Base-by-base conservation (phyloP, 2,329 filamentous ascomycete genomes). In the Trichoderma brevicompactum region DNA sequence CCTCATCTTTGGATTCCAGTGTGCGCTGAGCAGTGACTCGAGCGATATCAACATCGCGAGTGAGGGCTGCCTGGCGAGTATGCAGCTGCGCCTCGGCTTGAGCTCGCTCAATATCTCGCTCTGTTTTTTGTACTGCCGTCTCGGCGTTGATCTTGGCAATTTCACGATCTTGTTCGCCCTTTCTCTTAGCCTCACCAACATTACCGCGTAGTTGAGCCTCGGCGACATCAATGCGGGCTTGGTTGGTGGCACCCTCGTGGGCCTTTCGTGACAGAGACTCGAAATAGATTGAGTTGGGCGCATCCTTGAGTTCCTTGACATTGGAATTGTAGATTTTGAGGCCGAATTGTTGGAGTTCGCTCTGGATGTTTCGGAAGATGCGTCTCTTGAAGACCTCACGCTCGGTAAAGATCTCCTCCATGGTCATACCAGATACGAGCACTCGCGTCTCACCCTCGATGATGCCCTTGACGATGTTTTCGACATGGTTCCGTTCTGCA, bases 91-190 rank as follows among this genome's bases (percentile, higher is more conserved):
- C 90, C 74, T 95, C 92, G 49, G 92, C 92, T 53, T 85, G 79
- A 2, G 91, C 90, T 68, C 92, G 92, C 79, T 95, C 91, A 52
- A 90, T 89, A 74, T 94, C 92, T 56, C 92, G 88, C 74, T 94
- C 88, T 0, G 92, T 95, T 80, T 94, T 92, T 67, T 92, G 85
- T 1, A 95, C 91, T 1, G 92, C 91, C 1, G 92, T 96, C 71
- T 92, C 88, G 69, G 92, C 92, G 76, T 94, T 87, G 79, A 96
- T 96, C 81, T 93, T 94, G 71, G 92, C 91, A 48, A 96, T 91
- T 73, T 94, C 90, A 63, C 93, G 91, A 75, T 95, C 92, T 68
- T 93, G 90, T 72, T 91, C 85, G 69, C 92, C 92, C 72, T 88
- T 86, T 72, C 91, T 90, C 75, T 92, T 83, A 28, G 92, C 88